Base-by-base conservation (phyloP, 2,329 filamentous ascomycete species). In the Chaetomium globosum region DNA sequence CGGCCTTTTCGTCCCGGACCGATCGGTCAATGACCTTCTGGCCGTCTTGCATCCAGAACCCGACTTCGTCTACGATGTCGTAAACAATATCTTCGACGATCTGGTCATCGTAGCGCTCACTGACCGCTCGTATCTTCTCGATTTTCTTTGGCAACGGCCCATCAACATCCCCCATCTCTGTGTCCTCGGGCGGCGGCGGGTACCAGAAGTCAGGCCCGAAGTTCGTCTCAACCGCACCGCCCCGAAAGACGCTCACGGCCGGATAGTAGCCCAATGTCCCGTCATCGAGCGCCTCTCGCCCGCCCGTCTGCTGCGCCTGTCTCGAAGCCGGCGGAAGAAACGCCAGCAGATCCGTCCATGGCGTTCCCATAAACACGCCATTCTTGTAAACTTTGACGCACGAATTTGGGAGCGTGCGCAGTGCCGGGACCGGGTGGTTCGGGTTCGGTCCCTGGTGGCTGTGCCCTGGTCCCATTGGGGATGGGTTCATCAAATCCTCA, bases 221-320 rank as follows among this genome's bases (percentile, higher is more conserved):
- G 77, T 97, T 97, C 72, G 94, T 89, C 76, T 98, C 91, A 19
- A 91, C 93, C 1, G 93, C 90, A 28, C 94, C 95, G 60, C 93
- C 94, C 53, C 91, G 88, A 79, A 97, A 98, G 26, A 95, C 90
- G 71, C 93, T 95, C 23, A 99, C 87, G 26, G 93, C 92, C 1
- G 95, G 95, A 74, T 96, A 97, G 79, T 99, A 99, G 12, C 95
- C 96, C 1, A 97, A 85, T 83, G 95, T 91, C 43, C 94, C 95
- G 74, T 99, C 95, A 74, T 99, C 95, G 67, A 96, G 87, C 31
- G 92, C 92, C 67, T 95, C 90, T 58, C 95, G 83, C 21, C 91
- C 92, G 91, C 92, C 51, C 89, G 60, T 84, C 69, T 90, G 87
- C 6, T 84, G 80, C 66, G 87, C 85, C 4, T 90, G 89, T 67